These are phyloP conservation scores for Melampsora allii-populina DNA, from an alignment of 1,284 basidiomycete genomes.

Conservation along the genomic window DNA sequence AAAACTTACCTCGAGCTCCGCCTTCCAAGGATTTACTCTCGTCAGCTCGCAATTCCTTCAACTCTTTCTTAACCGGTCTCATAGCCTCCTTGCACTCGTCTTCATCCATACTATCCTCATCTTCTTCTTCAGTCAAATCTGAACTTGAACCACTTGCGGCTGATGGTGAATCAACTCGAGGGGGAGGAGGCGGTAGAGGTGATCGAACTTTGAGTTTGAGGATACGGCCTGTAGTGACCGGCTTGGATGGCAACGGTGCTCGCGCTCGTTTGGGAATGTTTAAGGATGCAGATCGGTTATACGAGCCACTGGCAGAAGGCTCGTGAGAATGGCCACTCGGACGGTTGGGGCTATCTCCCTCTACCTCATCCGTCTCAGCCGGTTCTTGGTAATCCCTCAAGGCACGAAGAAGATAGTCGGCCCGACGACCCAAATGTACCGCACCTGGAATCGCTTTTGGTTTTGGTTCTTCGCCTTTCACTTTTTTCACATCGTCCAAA, in stretches of 20 bases:
- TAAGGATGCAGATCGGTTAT: constrained; percentile 26
- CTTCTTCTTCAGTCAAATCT: constrained; percentile 52
- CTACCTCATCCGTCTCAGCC: constrained; percentile 45
- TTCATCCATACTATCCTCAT: constrained; percentile 73
- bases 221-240: constrained; percentile 60
- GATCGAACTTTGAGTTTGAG: constrained; percentile 8
- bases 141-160: constrained; percentile 56
- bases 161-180: constrained; percentile 65
- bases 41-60: constrained; percentile 60
- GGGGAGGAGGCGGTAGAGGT: constrained; percentile 82
- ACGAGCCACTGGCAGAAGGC: constrained; percentile 12
- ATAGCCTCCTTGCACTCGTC: constrained; percentile 88
- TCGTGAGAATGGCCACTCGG: constrained; percentile 34
- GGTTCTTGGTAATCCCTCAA: constrained; percentile 91
- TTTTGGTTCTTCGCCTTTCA: constrained; percentile 60
- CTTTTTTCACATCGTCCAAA: constrained; percentile 80
- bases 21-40: constrained; percentile 5
- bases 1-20: constrained; percentile 43
- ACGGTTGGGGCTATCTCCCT: constrained; percentile 22
- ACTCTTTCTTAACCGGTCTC: constrained; percentile 92
- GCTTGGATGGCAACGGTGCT: constrained; percentile 7
- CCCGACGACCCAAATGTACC: constrained; percentile 93
- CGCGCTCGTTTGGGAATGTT: constrained; percentile 43
- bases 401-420: constrained; percentile 86
- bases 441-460: constrained; percentile 86